These are phyloP conservation scores for Antonospora locustae DNA, from an alignment of 371 early-diverging fungal genomes.

Conservation along the genomic window DNA sequence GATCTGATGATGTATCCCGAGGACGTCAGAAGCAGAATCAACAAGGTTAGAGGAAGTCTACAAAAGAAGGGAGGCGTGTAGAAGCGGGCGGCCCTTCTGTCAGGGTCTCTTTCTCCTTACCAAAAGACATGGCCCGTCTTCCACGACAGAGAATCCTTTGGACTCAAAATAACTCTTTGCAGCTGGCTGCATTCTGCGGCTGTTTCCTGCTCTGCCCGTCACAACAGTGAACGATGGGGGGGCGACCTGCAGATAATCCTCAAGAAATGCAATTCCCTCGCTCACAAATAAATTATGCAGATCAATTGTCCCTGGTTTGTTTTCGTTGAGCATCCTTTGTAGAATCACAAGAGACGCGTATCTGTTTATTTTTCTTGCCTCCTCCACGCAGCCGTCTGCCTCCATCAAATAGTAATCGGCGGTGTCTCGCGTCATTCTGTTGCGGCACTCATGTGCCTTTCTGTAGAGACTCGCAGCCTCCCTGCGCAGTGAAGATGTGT, in stretches of 20 bases:
- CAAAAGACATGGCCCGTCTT: too few relatives aligned
- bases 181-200: not conserved
- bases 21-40: slow-evolving; percentile 42
- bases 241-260: slow-evolving; percentile 7
- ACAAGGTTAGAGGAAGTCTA: slow-evolving; percentile 31
- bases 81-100: not conserved
- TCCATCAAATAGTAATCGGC: slow-evolving; percentile 5
- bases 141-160: not conserved
- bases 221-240: slow-evolving; percentile 6
- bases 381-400: not conserved
- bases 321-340: slow-evolving; percentile 3
- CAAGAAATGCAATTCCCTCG: slow-evolving; percentile 13
- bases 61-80: slow-evolving; percentile 26
- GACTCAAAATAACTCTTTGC: slow-evolving; percentile 4
- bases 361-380: slow-evolving; percentile 2
- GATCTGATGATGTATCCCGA: slow-evolving; percentile 40
- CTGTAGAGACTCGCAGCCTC: not conserved
- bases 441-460: too few relatives aligned
- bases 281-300: slow-evolving; percentile 7
- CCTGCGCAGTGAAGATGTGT: not conserved
- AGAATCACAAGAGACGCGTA: slow-evolving; percentile 1
- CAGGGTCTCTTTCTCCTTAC: not conserved
- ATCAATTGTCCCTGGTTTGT: not conserved
- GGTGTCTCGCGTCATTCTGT: not conserved
- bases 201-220: slow-evolving; percentile 7